phyloP scores from a whole-genome alignment of 805 yeast genomes.

The Saccharomycopsis olivae region DNA sequence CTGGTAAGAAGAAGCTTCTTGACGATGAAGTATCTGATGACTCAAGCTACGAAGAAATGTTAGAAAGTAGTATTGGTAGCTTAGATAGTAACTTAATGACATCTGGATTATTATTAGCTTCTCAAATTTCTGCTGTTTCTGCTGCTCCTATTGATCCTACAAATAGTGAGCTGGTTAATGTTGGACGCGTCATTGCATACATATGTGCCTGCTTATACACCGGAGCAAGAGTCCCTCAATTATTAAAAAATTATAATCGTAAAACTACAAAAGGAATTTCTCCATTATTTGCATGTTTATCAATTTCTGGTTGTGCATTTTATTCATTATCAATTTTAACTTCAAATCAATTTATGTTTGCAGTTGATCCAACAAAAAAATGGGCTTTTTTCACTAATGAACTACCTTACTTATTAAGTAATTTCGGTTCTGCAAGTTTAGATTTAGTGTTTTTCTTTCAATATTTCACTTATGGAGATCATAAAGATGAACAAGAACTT shows the following conservation, averaged over 20 bases:
- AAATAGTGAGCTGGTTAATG: slow-evolving; percentile 4
- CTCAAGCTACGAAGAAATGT: slow-evolving; percentile 2
- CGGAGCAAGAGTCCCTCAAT: slow-evolving; percentile 75
- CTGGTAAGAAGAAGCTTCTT: slow-evolving; percentile 20
- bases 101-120: slow-evolving; percentile 19
- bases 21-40: slow-evolving; percentile 5
- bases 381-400: slow-evolving; percentile 50
- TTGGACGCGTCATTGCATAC: slow-evolving; percentile 62
- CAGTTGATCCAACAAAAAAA: slow-evolving; percentile 26
- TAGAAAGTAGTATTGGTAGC: slow-evolving; percentile 10
- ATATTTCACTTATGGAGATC: slow-evolving; percentile 21
- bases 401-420: slow-evolving; percentile 74
- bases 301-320: slow-evolving; percentile 65
- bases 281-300: slow-evolving; percentile 51
- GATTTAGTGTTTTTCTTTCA: slow-evolving; percentile 66
- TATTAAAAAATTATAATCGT: slow-evolving; percentile 61
- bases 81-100: slow-evolving; percentile 3
- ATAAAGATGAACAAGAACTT: neutral
- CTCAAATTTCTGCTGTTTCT: slow-evolving; percentile 21
- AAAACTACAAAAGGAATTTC: slow-evolving; percentile 85
- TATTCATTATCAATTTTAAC: slow-evolving; percentile 68
- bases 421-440: slow-evolving; percentile 75
- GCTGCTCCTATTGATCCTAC: slow-evolving; percentile 16
- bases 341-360: slow-evolving; percentile 39
- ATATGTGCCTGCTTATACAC: slow-evolving; percentile 65